These are phyloP conservation scores for Tricholoma terreum DNA, from an alignment of 768 basidiomycete genomes.

Conservation along the genomic window DNA sequence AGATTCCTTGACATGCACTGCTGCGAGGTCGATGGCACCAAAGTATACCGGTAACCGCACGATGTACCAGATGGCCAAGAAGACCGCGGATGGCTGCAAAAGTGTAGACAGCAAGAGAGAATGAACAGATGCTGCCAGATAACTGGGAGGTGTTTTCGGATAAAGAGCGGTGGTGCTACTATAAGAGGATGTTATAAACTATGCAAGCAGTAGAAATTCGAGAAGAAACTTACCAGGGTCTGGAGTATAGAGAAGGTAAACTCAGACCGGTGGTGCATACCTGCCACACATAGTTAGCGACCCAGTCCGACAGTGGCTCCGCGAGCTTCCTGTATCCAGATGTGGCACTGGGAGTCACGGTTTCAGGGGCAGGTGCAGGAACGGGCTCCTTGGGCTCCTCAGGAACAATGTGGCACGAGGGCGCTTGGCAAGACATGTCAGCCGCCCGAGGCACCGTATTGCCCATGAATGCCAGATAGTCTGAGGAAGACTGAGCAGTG, in stretches of 20 bases:
- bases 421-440: slow-evolving; percentile 20
- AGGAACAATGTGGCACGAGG: slow-evolving; percentile 20
- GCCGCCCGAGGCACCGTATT: slow-evolving; percentile 9
- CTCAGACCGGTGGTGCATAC: slow-evolving; percentile 71
- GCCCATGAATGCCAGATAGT: background rate
- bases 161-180: slow-evolving; percentile 37
- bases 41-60: slow-evolving; percentile 71
- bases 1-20: slow-evolving; percentile 55
- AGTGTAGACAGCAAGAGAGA: slow-evolving; percentile 75
- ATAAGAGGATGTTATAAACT: slow-evolving; percentile 11
- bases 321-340: slow-evolving; percentile 66
- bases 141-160: slow-evolving; percentile 45
- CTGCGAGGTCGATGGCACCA: slow-evolving; percentile 45
- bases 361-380: slow-evolving; percentile 39
- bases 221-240: slow-evolving; percentile 48
- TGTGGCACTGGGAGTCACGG: slow-evolving; percentile 49
- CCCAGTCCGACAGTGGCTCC: slow-evolving; percentile 77
- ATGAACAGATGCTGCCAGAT: slow-evolving; percentile 62
- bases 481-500: slow-evolving; percentile 25
- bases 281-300: slow-evolving; percentile 79
- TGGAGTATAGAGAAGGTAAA: slow-evolving; percentile 51
- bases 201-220: slow-evolving; percentile 3
- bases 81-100: slow-evolving; percentile 76
- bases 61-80: slow-evolving; percentile 82
- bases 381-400: slow-evolving; percentile 39